These are phyloP conservation scores for Dovyalis caffra DNA, from an alignment of 345 rosid genomes.

Conservation along the genomic window DNA sequence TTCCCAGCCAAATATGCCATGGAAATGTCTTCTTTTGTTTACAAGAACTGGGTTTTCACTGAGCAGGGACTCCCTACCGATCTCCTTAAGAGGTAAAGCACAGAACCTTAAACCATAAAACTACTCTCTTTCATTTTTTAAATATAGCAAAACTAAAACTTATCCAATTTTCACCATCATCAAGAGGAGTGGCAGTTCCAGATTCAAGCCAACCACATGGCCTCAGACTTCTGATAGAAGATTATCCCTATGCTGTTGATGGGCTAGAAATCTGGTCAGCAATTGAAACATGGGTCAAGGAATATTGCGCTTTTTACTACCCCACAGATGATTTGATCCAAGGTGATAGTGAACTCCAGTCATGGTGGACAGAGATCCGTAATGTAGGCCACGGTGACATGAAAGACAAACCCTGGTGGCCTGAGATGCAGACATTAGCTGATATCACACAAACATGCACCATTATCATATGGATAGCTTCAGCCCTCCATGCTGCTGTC, in stretches of 20 bases:
- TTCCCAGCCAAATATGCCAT: conserved; percentile 72
- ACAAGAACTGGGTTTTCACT: conserved; percentile 72
- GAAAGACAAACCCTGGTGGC: conserved; percentile 81
- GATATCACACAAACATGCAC: conserved; percentile 73
- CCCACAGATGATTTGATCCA: conserved; percentile 50
- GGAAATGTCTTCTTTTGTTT: conserved; percentile 72
- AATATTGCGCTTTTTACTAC: conserved; percentile 77
- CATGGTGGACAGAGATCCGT: conserved; percentile 86
- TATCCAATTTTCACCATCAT: not conserved
- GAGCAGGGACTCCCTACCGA: conserved; percentile 86
- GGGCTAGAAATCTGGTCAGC: conserved; percentile 94
- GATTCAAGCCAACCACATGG: conserved; percentile 51
- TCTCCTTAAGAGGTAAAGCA: conserved; percentile 64
- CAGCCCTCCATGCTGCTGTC: conserved; percentile 95
- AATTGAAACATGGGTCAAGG: conserved; percentile 74
- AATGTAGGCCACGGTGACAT: conserved; percentile 77
- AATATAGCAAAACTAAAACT: not conserved
- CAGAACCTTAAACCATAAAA: not conserved
- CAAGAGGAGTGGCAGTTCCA: conserved; percentile 73
- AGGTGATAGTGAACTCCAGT: conserved; percentile 66
- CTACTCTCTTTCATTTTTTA: not conserved
- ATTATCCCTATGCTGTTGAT: conserved; percentile 89
- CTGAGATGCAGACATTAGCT: conserved; percentile 48
- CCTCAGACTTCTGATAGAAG: conserved; percentile 73
- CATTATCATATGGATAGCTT: conserved; percentile 81